Conservation (phyloP, 2,329 filamentous ascomycete species). For the Chaetothyriales sp. region DNA sequence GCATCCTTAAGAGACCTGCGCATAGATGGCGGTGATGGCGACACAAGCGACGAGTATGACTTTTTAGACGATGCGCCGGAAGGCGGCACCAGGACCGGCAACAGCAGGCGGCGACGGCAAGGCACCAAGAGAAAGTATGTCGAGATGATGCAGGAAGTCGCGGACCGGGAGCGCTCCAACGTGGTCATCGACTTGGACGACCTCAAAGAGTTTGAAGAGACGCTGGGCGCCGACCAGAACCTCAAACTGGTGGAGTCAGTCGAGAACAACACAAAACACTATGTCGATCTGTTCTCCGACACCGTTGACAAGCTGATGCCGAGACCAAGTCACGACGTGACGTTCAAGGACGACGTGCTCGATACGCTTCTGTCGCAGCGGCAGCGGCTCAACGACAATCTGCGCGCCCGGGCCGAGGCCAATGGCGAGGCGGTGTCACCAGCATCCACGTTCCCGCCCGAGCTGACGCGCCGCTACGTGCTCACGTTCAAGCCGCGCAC, state of each 20-base stretch:
- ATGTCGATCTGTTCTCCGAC: slow-evolving; percentile 77
- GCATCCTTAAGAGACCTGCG: slow-evolving; percentile 72
- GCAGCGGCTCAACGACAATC: slow-evolving; percentile 66
- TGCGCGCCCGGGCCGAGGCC: slow-evolving; percentile 51
- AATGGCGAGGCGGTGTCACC: slow-evolving; percentile 48
- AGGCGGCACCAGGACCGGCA: slow-evolving; percentile 19
- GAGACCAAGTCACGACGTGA: slow-evolving; percentile 58
- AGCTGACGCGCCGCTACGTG: slow-evolving; percentile 84
- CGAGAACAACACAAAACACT: slow-evolving; percentile 83
- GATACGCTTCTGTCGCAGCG: slow-evolving; percentile 93
- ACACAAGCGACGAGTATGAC: slow-evolving; percentile 78
- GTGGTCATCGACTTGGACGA: slow-evolving; percentile 84
- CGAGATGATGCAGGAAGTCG: slow-evolving; percentile 70
- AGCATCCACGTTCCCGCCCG: slow-evolving; percentile 72
- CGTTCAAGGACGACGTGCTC: slow-evolving; percentile 93
- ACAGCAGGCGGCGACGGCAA: slow-evolving; percentile 34
- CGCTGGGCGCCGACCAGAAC: slow-evolving; percentile 51
- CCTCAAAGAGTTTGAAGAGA: slow-evolving; percentile 62
- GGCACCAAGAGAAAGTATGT: slow-evolving; percentile 63
- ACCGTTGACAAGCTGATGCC: slow-evolving; percentile 83
- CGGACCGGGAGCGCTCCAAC: slow-evolving; percentile 62
- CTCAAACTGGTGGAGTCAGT: slow-evolving; percentile 61
- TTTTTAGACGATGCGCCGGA: slow-evolving; percentile 59
- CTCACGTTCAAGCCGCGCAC: slow-evolving; percentile 88
- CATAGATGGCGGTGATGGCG: slow-evolving; percentile 58